Percentiles rank a stretch among this genome's conserved stretches.
These are phyloP conservation scores for Papiliotrema laurentii DNA, from an alignment of 1,284 basidiomycete species.

Conservation along the genomic window DNA sequence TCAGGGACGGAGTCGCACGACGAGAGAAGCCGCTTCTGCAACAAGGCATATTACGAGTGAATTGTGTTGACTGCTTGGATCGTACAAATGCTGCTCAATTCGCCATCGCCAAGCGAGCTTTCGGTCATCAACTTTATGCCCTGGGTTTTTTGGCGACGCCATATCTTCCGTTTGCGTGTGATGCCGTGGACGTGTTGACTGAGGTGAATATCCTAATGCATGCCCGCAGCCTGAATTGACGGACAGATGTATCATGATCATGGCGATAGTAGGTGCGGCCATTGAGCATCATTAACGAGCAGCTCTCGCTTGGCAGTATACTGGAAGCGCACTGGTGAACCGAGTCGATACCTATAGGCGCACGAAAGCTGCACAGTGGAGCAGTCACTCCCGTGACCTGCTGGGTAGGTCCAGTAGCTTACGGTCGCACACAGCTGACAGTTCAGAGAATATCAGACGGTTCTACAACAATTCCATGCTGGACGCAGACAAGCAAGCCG, in stretches of 20 bases:
- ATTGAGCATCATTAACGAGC: background rate
- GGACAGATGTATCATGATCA: conserved; percentile 92
- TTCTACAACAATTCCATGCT: conserved; percentile 95
- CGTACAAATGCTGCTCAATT: conserved; percentile 97
- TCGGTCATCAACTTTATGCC: conserved; percentile 94
- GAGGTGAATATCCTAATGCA: conserved; percentile 51
- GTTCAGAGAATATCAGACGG: conserved; percentile 72
- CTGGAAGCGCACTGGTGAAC: conserved; percentile 93
- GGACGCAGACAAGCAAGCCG: conserved; percentile 95
- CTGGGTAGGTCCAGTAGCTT: conserved; percentile 57
- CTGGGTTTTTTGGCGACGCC: conserved; percentile 82
- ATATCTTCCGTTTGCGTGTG: conserved; percentile 85
- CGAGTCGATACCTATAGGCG: conserved; percentile 94
- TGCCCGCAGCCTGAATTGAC: too few relatives aligned
- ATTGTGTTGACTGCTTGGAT: conserved; percentile 95
- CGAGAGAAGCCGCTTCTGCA: conserved; percentile 73
- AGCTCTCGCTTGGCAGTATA: conserved; percentile 95
- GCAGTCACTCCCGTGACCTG: conserved; percentile 93
- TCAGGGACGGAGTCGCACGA: conserved; percentile 49
- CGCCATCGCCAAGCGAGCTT: conserved; percentile 90
- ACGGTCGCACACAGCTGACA: background rate
- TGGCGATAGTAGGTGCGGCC: conserved; percentile 68
- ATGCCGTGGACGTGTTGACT: conserved; percentile 94
- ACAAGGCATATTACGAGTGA: conserved; percentile 83
- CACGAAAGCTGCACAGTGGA: conserved; percentile 82